Base-by-base conservation (phyloP, 768 basidiomycete species). In the Paxillus rubicundulus region DNA sequence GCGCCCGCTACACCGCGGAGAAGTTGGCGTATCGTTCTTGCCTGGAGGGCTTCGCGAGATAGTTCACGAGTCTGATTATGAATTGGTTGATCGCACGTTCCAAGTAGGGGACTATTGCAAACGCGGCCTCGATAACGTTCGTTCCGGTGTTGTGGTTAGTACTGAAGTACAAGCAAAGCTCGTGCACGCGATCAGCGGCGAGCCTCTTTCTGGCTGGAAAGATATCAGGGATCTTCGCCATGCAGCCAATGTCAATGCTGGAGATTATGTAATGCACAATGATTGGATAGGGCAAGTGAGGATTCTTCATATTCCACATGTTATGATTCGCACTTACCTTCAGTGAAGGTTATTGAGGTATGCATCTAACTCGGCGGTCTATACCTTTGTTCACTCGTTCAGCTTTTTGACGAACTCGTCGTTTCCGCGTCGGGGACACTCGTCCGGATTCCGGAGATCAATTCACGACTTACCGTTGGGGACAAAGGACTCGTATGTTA, bases 241-340 rank as follows among this genome's bases (percentile, higher is more conserved):
- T 20, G 76, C 78, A 21, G 70, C 76, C 30, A 80, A 84, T 27
- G 78, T 88, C 21, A 88, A 88, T 53, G 77, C 88, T 36, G 86
- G 88, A 6, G 91, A 94, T 68, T 90, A 86, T 72, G 89, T 95
- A 44, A 74, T 85, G 16, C 82, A 84, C 61, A 81, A 88, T 58
- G 82, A 92, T 66, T 97, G 94, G 93, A 74, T 96, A 61, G 93
- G 93, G 47, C 90, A 92, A 78, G 90, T 89, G 66, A 65, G 81
- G 34, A 37, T 38, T 48, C n/a, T 28, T 53, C 54, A 52, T 52
- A 20, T 52, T 54, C 44, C 52, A 8, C 47, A 34, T 46, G 17
- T 38, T 41, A 41, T 33, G 30, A 49, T 49, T 50, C 34, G 40
- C 50, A 42, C 52, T 62, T 41, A 57, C 49, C 49, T 45, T 27